Evolutionary conservation across 441 rosid species (phyloP), one percentile per base, ranked within the genome.

Genomic region (Pelargonium citronellum): DNA sequence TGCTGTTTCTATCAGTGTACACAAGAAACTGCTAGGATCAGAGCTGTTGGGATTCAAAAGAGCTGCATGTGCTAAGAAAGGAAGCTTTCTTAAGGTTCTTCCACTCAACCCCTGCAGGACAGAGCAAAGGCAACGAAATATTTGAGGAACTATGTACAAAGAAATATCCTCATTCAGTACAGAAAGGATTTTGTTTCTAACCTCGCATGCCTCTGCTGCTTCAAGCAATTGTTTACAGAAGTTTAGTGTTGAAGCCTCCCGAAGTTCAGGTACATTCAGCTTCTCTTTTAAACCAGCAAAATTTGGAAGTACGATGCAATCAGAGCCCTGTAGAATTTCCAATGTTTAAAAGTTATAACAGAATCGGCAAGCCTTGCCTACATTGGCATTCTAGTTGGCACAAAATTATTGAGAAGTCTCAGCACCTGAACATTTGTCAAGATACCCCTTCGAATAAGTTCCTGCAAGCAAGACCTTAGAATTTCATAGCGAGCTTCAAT

Each of bases 401-500:
- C 30, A 67, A 64, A 16, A 49, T 46, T n/a, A 49, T 49, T 24
- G 60, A 24, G 53, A 66, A 24, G 67, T 57, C 47, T 27, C 16
- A 2, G 60, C 64, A 91, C 97, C 96, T 84, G 86, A 76, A 79
- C 77, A 69, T 78, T 79, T 74, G 91, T 76, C 81, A 94, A 39
- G 68, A 94, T 87, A 81, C 86, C 90, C 44, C 85, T 86, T 67
- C 92, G 82, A n/a, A 87, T 66, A 57, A 94, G 90, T 78, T 94
- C 96, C 69, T 85, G 89, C 81, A 89, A 75, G 79, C 96, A 91
- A 58, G 97, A 90, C 70, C 91, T 85, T 66, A 94, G 79, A 78
- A 91, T 94, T 79, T 90, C 96, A 65, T 89, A 90, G 70, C 99
- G 96, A 75, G 96, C 99, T 78, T 86, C 87, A 80, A 89, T 84